phyloP scores from a whole-genome alignment of 768 basidiomycete genomes.

The Amanita muscaria region DNA sequence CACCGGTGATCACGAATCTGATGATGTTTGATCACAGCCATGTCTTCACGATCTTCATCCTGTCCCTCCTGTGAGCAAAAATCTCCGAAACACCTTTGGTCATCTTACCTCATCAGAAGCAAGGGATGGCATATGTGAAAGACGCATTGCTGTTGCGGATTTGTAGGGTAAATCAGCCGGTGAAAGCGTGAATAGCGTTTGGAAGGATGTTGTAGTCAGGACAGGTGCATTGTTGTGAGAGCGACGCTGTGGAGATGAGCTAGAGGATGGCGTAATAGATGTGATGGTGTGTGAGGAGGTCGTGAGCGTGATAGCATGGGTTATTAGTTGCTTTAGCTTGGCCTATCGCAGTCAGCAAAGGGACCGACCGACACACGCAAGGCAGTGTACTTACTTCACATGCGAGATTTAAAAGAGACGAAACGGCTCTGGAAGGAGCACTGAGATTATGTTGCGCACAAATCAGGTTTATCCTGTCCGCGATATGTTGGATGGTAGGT shows the following conservation, averaged over 20 bases:
- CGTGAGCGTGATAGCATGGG: slow-evolving; percentile 69
- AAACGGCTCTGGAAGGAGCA: slow-evolving; percentile 51
- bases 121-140: slow-evolving; percentile 32
- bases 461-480: slow-evolving; percentile 73
- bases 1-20: slow-evolving; percentile 63
- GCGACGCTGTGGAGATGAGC: slow-evolving; percentile 23
- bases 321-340: slow-evolving; percentile 77
- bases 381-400: slow-evolving; percentile 48
- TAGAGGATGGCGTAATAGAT: slow-evolving; percentile 58
- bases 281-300: slow-evolving; percentile 69
- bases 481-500: slow-evolving; percentile 68
- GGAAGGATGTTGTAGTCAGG: slow-evolving; percentile 63
- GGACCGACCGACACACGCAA: neutral
- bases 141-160: slow-evolving; percentile 67
- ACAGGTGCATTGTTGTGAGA: slow-evolving; percentile 32
- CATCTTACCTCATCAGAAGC: slow-evolving; percentile 9
- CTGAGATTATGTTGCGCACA: slow-evolving; percentile 68
- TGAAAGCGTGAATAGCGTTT: slow-evolving; percentile 68
- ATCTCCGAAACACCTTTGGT: neutral
- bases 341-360: slow-evolving; percentile 34
- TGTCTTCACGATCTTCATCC: slow-evolving; percentile 45
- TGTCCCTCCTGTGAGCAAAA: slow-evolving; percentile 39
- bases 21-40: slow-evolving; percentile 46
- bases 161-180: slow-evolving; percentile 73
- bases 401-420: slow-evolving; percentile 66